Evolutionary conservation across 371 early-diverging fungal genomes (phyloP), one percentile per base, ranked within the genome.

Genomic region (Batrachochytrium dendrobatidis): DNA sequence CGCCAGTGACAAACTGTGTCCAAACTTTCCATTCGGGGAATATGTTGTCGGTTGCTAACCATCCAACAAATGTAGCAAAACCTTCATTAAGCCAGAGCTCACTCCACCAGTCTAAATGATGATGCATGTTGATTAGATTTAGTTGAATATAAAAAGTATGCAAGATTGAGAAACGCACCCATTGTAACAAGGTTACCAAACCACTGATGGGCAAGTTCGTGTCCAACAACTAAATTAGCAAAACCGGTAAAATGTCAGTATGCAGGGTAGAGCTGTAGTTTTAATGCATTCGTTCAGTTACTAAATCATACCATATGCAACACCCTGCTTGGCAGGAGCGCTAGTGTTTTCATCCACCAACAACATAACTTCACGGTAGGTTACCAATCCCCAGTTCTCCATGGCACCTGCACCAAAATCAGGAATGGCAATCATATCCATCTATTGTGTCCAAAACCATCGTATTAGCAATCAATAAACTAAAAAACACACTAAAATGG

Each of bases 41-140:
- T 29, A 92, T 60, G 53, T 86, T 72, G 61, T 89, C 86, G 29
- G 86, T 81, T 25, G 90, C 91, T 61, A 90, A 75, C 68, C 82
- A 82, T 17, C 91, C 93, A 17, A 92, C 87, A 80, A 90, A 93
- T 0, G 95, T 94, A 15, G 95, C 98, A 75, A 95, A 98, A 20
- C 96, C 96, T 75, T 98, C 98, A 75, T 95, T 95, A 34, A 98
- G 82, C 94, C 95, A 97, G 34, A 97, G 80, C 61, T 94, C 89
- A 58, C 80, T 78, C 96, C 94, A 95, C 92, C 90, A 93, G 61
- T 76, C 70, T n/a, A n/a, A n/a, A n/a, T 65, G 71, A 44, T 15
- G 30, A 26, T 1, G 56, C 39, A 20, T n/a, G n/a, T n/a, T n/a
- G n/a, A n/a, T 20, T 44, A 8, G 46, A 51, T 32, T 18, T 24